Base-by-base conservation (phyloP, 768 basidiomycete species). In the Pisolithus microcarpus region DNA sequence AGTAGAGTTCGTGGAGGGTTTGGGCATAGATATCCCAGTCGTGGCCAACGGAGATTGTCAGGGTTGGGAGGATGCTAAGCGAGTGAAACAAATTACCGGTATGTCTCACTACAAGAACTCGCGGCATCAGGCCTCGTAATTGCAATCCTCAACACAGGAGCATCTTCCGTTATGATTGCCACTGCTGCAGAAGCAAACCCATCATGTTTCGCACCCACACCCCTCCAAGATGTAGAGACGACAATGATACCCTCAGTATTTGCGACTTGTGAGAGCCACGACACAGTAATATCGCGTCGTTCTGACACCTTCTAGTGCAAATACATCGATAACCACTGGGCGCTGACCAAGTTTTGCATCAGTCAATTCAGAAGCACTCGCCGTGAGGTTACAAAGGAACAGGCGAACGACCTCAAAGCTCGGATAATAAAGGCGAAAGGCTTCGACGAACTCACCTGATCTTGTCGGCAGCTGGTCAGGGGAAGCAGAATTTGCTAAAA, bases 141-240 rank as follows among this genome's bases (percentile, higher is more conserved):
- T 43, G 26, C 50, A 30, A 44, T 19, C 26, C 24, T 43, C 11
- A 16, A 36, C 23, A 23, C 19, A 87, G 86, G 84, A 3, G 91
- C 91, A 10, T 81, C 88, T 59, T 93, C 91, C 0, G 84, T 92
- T 38, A 99, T 99, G 96, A 87, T 99, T 38, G 96, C 96, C 19
- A 85, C 93, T 5, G 92, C 85, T 1, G 96, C 94, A 6, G 96
- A 99, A 67, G 70, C 85, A 5, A 99, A 98, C 66, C 91, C 92
- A 0, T 84, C 88, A 0, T 87, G 91, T 58, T 98, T 98, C 73
- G 80, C 81, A 2, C 69, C 77, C 16, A 77, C 64, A 0, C 87
- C 87, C 3, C 71, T 91, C 23, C 63, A 72, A 11, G 87, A 92
- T 57, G 68, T 92, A 1, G 85, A 87, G 54, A 67, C 70, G 48